phyloP scores from a whole-genome alignment of 2,329 filamentous ascomycete species.

The Nemania serpens region DNA sequence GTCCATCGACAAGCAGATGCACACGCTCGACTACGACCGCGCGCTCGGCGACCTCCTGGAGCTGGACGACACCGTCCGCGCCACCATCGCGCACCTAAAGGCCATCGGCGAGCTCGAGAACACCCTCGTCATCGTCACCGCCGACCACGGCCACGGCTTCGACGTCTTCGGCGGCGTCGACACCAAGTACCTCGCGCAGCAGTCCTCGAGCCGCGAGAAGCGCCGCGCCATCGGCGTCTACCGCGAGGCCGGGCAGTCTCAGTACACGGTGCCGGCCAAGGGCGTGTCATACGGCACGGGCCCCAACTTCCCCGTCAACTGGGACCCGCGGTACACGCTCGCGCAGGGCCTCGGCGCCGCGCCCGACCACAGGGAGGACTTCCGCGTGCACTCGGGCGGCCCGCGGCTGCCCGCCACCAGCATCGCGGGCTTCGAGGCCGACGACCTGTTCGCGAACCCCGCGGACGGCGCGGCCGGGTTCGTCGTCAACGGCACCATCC shows the following conservation, averaged over 20 bases:
- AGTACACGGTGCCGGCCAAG: constrained; percentile 67
- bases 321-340: constrained; percentile 83
- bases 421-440: constrained; percentile 52
- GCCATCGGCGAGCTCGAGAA: constrained; percentile 70
- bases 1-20: constrained; percentile 90
- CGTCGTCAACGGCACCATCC: constrained; percentile 75
- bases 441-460: constrained; percentile 70
- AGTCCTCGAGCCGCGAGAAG: constrained; percentile 71
- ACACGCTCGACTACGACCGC: constrained; percentile 81
- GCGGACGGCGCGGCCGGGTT: constrained; percentile 69
- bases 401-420: constrained; percentile 66
- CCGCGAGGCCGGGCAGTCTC: constrained; percentile 71
- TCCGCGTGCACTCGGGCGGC: constrained; percentile 65
- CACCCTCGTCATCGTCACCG: constrained; percentile 79
- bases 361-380: constrained; percentile 79
- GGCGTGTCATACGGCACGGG: constrained; percentile 73
- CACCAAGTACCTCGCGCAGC: constrained; percentile 72
- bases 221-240: constrained; percentile 77
- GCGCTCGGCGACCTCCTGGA: constrained; percentile 84
- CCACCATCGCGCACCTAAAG: constrained; percentile 72
- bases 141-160: constrained; percentile 90
- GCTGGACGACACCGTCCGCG: constrained; percentile 80
- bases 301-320: constrained; percentile 78
- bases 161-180: constrained; percentile 84
- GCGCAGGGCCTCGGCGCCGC: constrained; percentile 72